Evolutionary conservation across 106 monocot species (phyloP).

Genomic region (Ottelia alismoides): DNA sequence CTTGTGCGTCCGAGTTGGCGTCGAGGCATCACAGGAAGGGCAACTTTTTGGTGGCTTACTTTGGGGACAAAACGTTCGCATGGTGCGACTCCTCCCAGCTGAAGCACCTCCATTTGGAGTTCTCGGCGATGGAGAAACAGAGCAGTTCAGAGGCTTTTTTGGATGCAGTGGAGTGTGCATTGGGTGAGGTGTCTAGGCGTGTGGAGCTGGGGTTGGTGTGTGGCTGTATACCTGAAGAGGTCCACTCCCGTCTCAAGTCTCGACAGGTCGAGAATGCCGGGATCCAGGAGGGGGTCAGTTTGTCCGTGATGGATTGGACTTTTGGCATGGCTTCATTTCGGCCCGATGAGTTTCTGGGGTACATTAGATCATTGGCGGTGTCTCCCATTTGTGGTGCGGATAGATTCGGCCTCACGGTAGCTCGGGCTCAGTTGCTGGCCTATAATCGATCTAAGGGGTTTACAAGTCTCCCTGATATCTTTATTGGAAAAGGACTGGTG

Average conservation of each 20-base stretch:
- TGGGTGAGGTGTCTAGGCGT: slow-evolving; percentile 55
- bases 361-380: slow-evolving; percentile 25
- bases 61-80: slow-evolving; percentile 82
- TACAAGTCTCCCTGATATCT: not conserved
- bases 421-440: slow-evolving; percentile 8
- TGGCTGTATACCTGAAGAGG: slow-evolving; percentile 24
- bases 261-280: slow-evolving; percentile 59
- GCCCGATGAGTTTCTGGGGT: slow-evolving; percentile 33
- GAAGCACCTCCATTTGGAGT: slow-evolving; percentile 36
- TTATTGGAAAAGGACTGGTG: not conserved
- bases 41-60: slow-evolving; percentile 61
- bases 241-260: slow-evolving; percentile 11
- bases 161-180: slow-evolving; percentile 29
- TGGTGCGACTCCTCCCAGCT: slow-evolving; percentile 71
- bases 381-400: slow-evolving; percentile 20
- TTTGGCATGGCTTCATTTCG: slow-evolving; percentile 22
- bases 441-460: slow-evolving; percentile 13
- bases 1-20: slow-evolving; percentile 60
- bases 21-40: slow-evolving; percentile 48
- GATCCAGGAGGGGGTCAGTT: slow-evolving; percentile 21
- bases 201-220: slow-evolving; percentile 47
- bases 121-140: slow-evolving; percentile 54
- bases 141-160: slow-evolving; percentile 35
- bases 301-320: slow-evolving; percentile 15
- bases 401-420: slow-evolving; percentile 21